Conservation (phyloP, 108 stramenopile species). For the Fragilaria radians region DNA sequence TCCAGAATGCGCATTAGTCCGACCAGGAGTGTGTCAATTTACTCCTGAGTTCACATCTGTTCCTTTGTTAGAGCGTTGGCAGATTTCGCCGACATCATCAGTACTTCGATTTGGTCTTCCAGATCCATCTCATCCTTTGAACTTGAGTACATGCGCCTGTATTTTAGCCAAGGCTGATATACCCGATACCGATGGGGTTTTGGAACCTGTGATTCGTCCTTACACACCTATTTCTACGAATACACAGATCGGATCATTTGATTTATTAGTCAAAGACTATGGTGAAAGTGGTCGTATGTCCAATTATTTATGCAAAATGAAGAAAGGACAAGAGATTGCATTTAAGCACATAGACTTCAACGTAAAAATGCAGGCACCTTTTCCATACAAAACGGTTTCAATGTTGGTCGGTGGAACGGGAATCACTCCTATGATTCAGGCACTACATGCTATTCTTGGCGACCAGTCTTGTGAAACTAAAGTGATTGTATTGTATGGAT, state of each 20-base stretch:
- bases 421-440: conserved; percentile 96
- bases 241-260: conserved; percentile 79
- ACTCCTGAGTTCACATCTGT: conserved; percentile 41
- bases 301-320: conserved; percentile 42
- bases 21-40: conserved; percentile 73
- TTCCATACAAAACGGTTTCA: conserved; percentile 68
- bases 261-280: conserved; percentile 87
- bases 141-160: conserved; percentile 85
- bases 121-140: conserved; percentile 44
- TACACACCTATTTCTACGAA: conserved; percentile 95
- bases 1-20: conserved; percentile 32
- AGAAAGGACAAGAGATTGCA: conserved; percentile 26
- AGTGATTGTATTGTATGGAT: conserved; percentile 70
- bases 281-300: conserved; percentile 53
- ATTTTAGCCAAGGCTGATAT: conserved; percentile 76
- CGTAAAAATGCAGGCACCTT: conserved; percentile 83
- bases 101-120: conserved; percentile 69
- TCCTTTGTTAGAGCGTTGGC: conserved; percentile 40
- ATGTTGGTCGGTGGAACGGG: conserved; percentile 98
- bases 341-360: conserved; percentile 88
- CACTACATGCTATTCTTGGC: conserved; percentile 87
- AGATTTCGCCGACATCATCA: conserved; percentile 48
- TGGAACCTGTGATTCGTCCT: conserved; percentile 71
- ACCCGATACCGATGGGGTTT: conserved; percentile 25
- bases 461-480: conserved; percentile 11